Base-by-base conservation (phyloP, 345 rosid genomes). In the Brassica juncea region DNA sequence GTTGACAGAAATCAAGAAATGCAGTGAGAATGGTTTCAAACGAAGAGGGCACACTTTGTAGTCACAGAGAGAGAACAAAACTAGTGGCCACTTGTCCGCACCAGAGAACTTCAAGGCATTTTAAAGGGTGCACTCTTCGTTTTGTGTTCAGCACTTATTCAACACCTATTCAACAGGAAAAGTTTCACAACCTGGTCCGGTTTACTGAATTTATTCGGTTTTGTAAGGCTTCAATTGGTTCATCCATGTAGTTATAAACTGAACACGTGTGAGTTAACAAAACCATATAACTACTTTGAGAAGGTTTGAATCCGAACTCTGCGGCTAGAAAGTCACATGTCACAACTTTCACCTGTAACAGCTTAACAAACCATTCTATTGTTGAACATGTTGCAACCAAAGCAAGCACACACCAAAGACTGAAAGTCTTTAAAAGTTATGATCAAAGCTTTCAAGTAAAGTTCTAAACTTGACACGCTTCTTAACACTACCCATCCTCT, bases 401-500 rank as follows among this genome's bases (percentile, higher is more conserved):
- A 12, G 5, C n/a, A 44, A 44, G 14, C 54, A 44, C 0, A 44
- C 54, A 44, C 4, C 15, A 28, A 1, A 28, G 31, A 28, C 31
- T 28, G 31, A 44, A 44, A 16, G 12, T 0, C 30, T 25, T 60
- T 60, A 60, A 30, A 65, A 65, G 8, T 30, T 52, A 42, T 34
- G 15, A 19, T 57, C 67, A 66, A 39, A 78, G 44, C 19, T 65
- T 19, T 87, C 92, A 76, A 89, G 64, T n/a, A 92, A 92, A 68
- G 60, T 78, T 62, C 70, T 82, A 65, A 92, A 94, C 86, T 92
- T 92, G 37, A 91, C 97, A 75, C 92, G 84, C 76, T 62, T 89
- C 81, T 88, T 89, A 66, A 92, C 74, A 77, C 94, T 86, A n/a
- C 94, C 90, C 81, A 79, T 84, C 80, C 94, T 85, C 78, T 92